Evolutionary conservation across 805 yeast species (phyloP), one percentile per base, ranked within the genome.

Genomic region (Hagleromyces aurorensis): DNA sequence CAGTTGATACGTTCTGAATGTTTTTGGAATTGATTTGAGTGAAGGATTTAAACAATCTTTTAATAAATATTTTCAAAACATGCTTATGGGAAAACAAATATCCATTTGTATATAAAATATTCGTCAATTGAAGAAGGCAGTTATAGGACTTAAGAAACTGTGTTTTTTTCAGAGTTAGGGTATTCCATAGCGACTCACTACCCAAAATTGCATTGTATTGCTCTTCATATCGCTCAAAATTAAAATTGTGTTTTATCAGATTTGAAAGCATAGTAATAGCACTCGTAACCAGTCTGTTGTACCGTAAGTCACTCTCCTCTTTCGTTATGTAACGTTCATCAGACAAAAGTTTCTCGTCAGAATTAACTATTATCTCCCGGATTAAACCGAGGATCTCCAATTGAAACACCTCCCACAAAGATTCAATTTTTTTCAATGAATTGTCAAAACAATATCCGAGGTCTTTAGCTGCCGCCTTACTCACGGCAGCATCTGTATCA

Each of bases 301-400:
- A 82, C 49, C 82, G 83, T 12, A 74, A 56, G 16, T 62, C 61
- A 1, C 82, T 67, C 36, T 85, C 94, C 25, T 76, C 82, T 27
- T 67, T 68, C 3, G 74, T 67, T 12, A 75, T 69, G 42, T 72
- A 75, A 32, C 94, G 63, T 46, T 77, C 80, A 45, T 87, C 96
- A 2, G 87, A 75, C 13, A 87, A 53, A 1, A 85, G 69, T 10
- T 69, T 74, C 4, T 66, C 67, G 3, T 72, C 61, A 49, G 86
- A 94, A 18, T 58, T 51, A 10, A 67, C 52, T 6, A 83, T 44
- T 0, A 72, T 62, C 19, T 75, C 72, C 24, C 62, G 58, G 8
- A 73, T 61, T 36, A 69, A 75, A 27, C 70, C 70, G 11, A 81
- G 41, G 9, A 83, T 67, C 30, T 70, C 78, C 4, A 56, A 59